A percentile compares a stretch with the other conserved stretches of the same genome.
phyloP scores from a whole-genome alignment of 257 asterid species.

The Jasminum sambac region DNA sequence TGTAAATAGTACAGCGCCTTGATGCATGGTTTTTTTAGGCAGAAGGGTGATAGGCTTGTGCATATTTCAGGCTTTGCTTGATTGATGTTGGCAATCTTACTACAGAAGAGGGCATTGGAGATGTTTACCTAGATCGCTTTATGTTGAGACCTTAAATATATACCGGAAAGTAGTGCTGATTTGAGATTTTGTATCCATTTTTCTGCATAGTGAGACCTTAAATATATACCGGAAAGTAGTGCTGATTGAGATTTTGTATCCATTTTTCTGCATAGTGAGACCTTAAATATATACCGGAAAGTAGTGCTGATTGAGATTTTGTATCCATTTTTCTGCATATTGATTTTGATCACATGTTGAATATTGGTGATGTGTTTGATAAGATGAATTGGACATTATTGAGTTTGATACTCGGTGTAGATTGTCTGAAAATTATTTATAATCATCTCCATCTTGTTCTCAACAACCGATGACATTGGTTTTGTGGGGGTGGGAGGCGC shows the following conservation, averaged over 20 bases:
- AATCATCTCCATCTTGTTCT: too few species aligned
- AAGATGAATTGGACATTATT: too few species aligned
- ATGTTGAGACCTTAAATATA: not conserved
- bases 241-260: not conserved
- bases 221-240: not conserved
- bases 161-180: not conserved
- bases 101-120: not conserved
- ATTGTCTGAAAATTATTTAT: too few species aligned
- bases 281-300: not conserved
- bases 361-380: not conserved
- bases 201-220: not conserved
- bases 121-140: not conserved
- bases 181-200: not conserved
- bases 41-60: conserved; percentile 49
- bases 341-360: not conserved
- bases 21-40: conserved; percentile 67
- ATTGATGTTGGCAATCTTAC: not conserved
- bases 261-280: not conserved
- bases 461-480: too few species aligned
- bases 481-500: too few species aligned
- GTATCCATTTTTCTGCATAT: not conserved
- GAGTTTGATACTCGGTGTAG: too few species aligned
- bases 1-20: conserved; percentile 62
- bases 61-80: conserved; percentile 19
- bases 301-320: not conserved